Evolutionary conservation across 768 basidiomycete species (phyloP), one percentile per base, ranked within the genome.

Genomic region (Porphyrellus cyaneotinctus): DNA sequence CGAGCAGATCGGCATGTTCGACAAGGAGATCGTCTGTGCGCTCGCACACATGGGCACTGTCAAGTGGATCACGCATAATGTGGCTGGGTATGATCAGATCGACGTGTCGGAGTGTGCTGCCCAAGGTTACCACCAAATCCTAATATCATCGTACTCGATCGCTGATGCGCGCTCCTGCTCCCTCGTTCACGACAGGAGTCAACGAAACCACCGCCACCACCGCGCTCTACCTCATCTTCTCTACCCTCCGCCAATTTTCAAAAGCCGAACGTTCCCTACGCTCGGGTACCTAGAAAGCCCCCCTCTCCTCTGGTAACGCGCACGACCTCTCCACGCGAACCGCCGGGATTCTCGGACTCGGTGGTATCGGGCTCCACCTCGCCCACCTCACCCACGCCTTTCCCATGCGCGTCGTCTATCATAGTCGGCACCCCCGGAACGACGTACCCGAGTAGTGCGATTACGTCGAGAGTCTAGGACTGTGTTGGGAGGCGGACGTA

Each of bases 181-280:
- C n/a, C 36, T n/a, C n/a, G n/a, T n/a, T n/a, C n/a, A n/a, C n/a
- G n/a, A n/a, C 23, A 47, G 68, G 61, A 6, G 93, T 95, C 44
- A 85, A 95, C 69, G 90, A 94, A 57, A 91, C 87, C 12, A 94
- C 92, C 2, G 93, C 93, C 0, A 94, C 91, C 1, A 91, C 90
- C 0, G 91, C 88, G 0, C 72, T 94, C 30, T 93, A 87, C 67
- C 82, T 95, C 45, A 68, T 95, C 58, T 78, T 95, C 60, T 86
- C 90, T 20, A 79, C 85, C 33, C 66, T 90, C 41, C 84, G 90
- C 37, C 85, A 88, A 56, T 94, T 80, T 65, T 78, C 87, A 11
- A 66, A 77, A 43, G 79, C 79, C 4, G 89, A 92, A 66, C 71
- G 72, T 12, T 73, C 72, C 50, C 60, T 74, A 7, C 80, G 80